These are phyloP conservation scores for Fagus crenata DNA, from an alignment of 306 rosid genomes.

Conservation along the genomic window DNA sequence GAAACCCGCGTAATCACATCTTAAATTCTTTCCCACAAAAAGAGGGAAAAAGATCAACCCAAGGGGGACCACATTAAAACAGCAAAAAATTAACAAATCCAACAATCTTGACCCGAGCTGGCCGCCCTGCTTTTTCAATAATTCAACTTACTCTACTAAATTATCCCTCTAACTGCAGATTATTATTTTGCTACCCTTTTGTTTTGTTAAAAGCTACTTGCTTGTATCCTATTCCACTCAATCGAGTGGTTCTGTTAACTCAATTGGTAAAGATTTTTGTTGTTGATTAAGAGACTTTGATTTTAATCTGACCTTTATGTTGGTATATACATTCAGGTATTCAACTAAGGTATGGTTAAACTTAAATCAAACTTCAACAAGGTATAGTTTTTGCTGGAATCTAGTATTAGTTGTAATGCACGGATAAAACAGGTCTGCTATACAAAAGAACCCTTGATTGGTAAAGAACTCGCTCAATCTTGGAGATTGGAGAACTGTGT, in stretches of 20 bases:
- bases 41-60: slow-evolving; percentile 24
- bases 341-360: too few relatives aligned
- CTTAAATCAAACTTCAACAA: too few relatives aligned
- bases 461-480: not conserved
- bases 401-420: not conserved
- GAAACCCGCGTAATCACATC: slow-evolving; percentile 25
- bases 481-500: not conserved
- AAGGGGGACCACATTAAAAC: slow-evolving; percentile 39
- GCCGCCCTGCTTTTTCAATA: slow-evolving; percentile 38
- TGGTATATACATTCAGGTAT: too few relatives aligned
- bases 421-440: not conserved
- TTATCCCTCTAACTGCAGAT: slow-evolving; percentile 30
- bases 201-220: not conserved
- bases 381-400: too few relatives aligned
- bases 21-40: slow-evolving; percentile 33
- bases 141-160: slow-evolving; percentile 30
- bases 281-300: too few relatives aligned
- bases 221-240: too few relatives aligned
- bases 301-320: too few relatives aligned
- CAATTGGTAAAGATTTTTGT: too few relatives aligned
- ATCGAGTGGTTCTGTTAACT: too few relatives aligned
- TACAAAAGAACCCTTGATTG: not conserved
- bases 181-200: slow-evolving; percentile 15
- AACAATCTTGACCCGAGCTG: slow-evolving; percentile 29
- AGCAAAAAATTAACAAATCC: slow-evolving; percentile 27